Conservation (phyloP, 805 yeast species). For the Lipomyces starkeyi region DNA sequence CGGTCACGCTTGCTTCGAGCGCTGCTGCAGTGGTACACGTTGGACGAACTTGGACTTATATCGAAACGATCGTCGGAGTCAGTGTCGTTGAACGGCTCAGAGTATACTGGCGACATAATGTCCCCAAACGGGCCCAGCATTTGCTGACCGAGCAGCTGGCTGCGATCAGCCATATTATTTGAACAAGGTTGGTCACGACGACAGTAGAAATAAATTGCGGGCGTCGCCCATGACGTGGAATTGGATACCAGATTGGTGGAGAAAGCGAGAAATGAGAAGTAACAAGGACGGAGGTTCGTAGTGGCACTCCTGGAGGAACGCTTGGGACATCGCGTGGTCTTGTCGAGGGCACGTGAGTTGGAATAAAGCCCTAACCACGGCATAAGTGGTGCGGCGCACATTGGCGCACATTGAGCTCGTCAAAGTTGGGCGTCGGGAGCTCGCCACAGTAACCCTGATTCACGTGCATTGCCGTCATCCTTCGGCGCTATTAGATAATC, state of each 20-base stretch:
- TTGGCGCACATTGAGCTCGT: not conserved
- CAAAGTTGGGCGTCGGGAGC: too few relatives aligned
- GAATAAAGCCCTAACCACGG: too few relatives aligned
- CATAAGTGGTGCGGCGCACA: not conserved
- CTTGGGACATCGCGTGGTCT: too few relatives aligned
- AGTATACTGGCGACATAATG: conserved; percentile 2
- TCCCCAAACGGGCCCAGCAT: conserved; percentile 16
- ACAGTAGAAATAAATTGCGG: not conserved
- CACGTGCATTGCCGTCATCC: not conserved
- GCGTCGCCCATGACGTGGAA: not conserved
- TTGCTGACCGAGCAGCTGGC: not conserved
- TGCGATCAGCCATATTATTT: not conserved
- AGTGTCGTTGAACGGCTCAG: not conserved
- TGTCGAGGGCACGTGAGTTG: too few relatives aligned
- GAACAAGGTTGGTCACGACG: not conserved
- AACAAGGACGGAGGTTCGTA: too few relatives aligned
- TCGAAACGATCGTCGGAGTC: conserved; percentile 18
- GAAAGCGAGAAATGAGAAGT: not conserved
- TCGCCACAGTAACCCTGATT: not conserved
- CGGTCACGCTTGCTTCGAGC: conserved; percentile 2
- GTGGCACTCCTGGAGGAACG: too few relatives aligned
- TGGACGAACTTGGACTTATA: not conserved
- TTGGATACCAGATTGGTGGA: not conserved
- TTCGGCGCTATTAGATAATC: not conserved
- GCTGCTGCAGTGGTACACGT: not conserved